Percentiles rank a stretch among this genome's conserved stretches.
Conservation (phyloP, 257 asterid species). For the Solanum medicagineum region DNA sequence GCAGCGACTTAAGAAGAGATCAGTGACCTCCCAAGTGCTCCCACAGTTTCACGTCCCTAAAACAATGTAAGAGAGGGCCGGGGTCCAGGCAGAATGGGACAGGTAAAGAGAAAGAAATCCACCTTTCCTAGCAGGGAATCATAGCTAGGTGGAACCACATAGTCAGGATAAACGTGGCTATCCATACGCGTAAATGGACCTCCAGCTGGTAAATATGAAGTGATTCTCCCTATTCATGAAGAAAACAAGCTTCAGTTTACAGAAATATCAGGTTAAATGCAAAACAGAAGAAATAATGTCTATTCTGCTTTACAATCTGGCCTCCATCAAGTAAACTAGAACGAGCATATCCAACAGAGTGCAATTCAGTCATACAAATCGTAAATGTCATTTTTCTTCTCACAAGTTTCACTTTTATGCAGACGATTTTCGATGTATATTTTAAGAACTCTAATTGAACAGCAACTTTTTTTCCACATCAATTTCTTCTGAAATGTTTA, state of each 20-base stretch:
- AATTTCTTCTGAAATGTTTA: background rate
- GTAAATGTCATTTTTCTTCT: background rate
- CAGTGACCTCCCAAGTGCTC: background rate
- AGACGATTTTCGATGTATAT: background rate
- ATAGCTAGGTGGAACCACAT: conserved; percentile 97
- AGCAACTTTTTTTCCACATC: background rate
- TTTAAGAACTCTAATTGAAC: background rate
- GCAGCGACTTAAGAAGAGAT: background rate
- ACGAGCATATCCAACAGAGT: background rate
- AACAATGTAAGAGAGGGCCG: background rate
- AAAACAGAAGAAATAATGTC: background rate
- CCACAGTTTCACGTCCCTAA: background rate
- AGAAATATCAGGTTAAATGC: background rate
- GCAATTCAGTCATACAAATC: background rate
- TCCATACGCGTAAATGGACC: conserved; percentile 98
- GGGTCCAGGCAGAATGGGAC: background rate
- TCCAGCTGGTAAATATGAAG: conserved; percentile 88
- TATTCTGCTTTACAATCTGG: background rate
- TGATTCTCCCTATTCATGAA: conserved; percentile 66
- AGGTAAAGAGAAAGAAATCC: background rate
- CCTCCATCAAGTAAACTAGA: background rate
- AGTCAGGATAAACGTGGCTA: conserved; percentile 94
- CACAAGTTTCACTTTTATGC: background rate
- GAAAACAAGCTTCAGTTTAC: background rate
- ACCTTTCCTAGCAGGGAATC: conserved; percentile 98